phyloP scores from a whole-genome alignment of 768 basidiomycete species.

The Scleroderma citrinum region DNA sequence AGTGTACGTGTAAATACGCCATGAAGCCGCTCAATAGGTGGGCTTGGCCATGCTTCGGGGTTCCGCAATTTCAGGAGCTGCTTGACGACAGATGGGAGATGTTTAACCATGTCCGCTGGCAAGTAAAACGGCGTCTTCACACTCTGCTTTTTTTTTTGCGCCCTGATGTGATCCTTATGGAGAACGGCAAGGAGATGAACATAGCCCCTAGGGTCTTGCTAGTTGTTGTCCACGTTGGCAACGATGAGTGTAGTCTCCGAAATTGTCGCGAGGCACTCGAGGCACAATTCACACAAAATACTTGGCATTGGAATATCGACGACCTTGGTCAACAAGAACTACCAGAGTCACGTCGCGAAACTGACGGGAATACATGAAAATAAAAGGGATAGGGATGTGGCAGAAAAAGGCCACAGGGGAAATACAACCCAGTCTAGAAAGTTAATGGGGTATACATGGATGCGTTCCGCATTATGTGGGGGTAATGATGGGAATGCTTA shows the following conservation, averaged over 20 bases:
- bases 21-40: constrained; percentile 47
- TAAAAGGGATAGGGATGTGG: not conserved
- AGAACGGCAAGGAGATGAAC: not conserved
- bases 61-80: constrained; percentile 64
- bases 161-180: not conserved
- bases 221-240: no score
- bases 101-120: constrained; percentile 29
- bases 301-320: not conserved
- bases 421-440: not conserved
- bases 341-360: not conserved
- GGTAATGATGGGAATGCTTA: not conserved
- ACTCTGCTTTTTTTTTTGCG: not conserved
- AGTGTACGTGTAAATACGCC: constrained; percentile 56
- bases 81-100: constrained; percentile 64
- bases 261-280: no score
- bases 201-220: no score
- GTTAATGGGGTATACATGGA: not conserved
- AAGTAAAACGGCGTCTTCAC: constrained; percentile 1
- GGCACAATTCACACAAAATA: not conserved
- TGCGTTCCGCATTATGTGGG: not conserved
- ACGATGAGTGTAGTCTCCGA: no score
- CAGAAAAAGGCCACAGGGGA: not conserved
- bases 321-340: constrained; percentile 5
- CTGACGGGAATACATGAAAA: not conserved
- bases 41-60: constrained; percentile 53